Evolutionary conservation across 1,139 yeast genomes (phyloP), one percentile per base, ranked within the genome.

Genomic region (Nematodospora anomalae): DNA sequence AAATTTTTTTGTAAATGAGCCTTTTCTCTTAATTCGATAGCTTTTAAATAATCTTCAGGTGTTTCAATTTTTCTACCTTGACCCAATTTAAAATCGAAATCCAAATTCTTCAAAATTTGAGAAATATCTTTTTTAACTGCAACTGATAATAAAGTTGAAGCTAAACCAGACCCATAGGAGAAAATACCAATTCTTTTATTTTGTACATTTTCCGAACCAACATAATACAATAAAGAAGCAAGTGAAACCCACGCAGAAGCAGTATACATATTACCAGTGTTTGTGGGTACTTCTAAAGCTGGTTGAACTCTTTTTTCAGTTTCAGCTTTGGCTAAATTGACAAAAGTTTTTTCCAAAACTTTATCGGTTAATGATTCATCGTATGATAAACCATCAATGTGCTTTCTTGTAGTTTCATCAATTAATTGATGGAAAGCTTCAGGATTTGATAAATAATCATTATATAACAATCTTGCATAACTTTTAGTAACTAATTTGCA

Each of bases 181-280:
- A 90, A 94, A 51, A 90, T 62, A 54, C 96, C 95, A 55, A 94
- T 73, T 64, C 97, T 82, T 74, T 90, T 88, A 54, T 77, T 78
- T 61, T 81, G 87, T 52, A 90, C 76, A 37, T 76, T 68, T 35
- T 82, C 94, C 38, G 78, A 73, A 31, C 89, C 92, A 46, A 83
- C 86, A 57, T 71, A 83, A 59, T 77, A 80, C 52, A 94, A 71
- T 46, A 88, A 70, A 11, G 98, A 90, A 24, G 92, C 77, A 45
- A 94, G 75, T 7, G 96, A 79, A 30, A 95, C 83, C 79, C 88
- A 94, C 37, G 89, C 80, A 29, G 96, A 87, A 46, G 94, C 98
- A 33, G 97, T 88, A 76, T 94, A 94, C 90, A 90, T 86, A 76
- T 94, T 94, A 68, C 99, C 99, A 46, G 96, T 89, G 69, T 92